A percentile compares a stretch with the other conserved stretches of the same genome.
Conservation (phyloP, 768 basidiomycete species). For the Leucocoprinus birnbaumii region DNA sequence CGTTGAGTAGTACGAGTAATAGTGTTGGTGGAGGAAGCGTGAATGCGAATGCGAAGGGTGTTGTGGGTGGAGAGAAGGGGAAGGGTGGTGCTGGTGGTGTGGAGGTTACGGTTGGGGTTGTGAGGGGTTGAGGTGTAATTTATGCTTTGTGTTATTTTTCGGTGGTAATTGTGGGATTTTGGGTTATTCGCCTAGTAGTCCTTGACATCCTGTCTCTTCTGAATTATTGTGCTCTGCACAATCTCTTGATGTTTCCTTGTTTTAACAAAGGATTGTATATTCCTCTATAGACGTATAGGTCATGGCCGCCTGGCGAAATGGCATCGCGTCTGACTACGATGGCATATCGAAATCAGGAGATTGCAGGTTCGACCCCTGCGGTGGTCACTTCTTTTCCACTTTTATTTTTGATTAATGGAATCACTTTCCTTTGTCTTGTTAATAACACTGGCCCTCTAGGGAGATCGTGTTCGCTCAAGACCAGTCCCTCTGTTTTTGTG, state of each 20-base stretch:
- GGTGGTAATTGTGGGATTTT: background rate
- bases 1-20: slow-evolving; percentile 44
- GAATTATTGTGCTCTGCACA: too few species aligned
- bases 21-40: slow-evolving; percentile 46
- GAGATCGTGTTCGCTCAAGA: too few species aligned
- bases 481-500: too few species aligned
- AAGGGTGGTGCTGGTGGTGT: slow-evolving; percentile 28
- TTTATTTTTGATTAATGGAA: background rate
- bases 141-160: background rate
- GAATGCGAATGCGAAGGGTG: slow-evolving; percentile 32
- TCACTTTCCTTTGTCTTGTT: too few species aligned
- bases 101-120: slow-evolving; percentile 74
- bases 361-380: slow-evolving; percentile 92
- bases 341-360: slow-evolving; percentile 66
- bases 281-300: background rate
- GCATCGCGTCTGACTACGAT: slow-evolving; percentile 92
- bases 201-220: background rate
- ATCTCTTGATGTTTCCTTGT: too few species aligned
- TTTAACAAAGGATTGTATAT: too few species aligned
- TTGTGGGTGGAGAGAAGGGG: too few species aligned
- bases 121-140: slow-evolving; percentile 37
- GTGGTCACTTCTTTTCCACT: slow-evolving; percentile 50
- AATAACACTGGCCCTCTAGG: too few species aligned
- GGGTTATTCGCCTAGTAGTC: background rate
- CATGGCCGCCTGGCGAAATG: slow-evolving; percentile 86